Evolutionary conservation across 495 filamentous ascomycete genomes (phyloP).

Genomic region (Talaromyces thailandensis): DNA sequence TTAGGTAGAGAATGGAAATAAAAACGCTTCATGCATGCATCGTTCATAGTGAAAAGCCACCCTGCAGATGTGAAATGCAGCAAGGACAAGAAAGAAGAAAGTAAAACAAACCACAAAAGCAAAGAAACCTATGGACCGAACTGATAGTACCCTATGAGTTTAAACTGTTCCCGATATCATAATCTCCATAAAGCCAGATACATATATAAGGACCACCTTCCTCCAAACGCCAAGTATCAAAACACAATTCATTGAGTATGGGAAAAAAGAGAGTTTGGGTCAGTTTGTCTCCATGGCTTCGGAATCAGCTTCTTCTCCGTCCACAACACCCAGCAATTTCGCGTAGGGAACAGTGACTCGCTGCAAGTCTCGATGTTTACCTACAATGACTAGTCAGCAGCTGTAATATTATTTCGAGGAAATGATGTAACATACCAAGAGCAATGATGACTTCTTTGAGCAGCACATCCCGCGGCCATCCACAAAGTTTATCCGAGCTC

Average conservation of each 20-base stretch:
- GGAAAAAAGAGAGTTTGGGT: not conserved
- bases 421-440: constrained; percentile 57
- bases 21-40: not conserved
- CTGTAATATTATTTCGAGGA: not conserved
- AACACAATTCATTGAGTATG: not conserved
- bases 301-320: constrained; percentile 28
- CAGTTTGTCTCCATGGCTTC: constrained; percentile 32
- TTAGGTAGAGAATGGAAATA: not conserved
- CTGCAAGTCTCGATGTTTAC: constrained; percentile 89
- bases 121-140: not conserved
- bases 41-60: not conserved
- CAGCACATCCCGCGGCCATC: constrained; percentile 78
- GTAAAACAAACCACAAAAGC: not conserved
- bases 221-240: not conserved
- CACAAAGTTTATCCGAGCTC: constrained; percentile 54
- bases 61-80: not conserved
- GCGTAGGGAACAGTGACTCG: constrained; percentile 87
- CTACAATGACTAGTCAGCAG: constrained; percentile 39
- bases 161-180: not conserved
- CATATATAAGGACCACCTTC: not conserved
- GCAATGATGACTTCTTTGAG: constrained; percentile 84
- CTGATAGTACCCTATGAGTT: not conserved
- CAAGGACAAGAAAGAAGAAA: not conserved
- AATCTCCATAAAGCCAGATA: not conserved
- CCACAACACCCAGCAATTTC: constrained; percentile 55